Base-by-base conservation (phyloP, 805 yeast species). In the Zygotorulaspora florentina region DNA sequence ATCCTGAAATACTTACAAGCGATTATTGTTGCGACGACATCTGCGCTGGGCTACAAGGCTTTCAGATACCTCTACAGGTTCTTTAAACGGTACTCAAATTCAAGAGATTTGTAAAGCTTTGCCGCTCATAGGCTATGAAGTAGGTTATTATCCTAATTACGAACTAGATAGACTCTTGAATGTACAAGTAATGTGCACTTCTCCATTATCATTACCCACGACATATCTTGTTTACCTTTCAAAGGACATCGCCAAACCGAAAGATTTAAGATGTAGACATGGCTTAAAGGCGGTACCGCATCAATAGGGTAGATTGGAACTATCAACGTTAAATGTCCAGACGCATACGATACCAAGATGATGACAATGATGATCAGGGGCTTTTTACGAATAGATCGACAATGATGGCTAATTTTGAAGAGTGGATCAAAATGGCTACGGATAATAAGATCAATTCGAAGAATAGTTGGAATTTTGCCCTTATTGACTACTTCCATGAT, bases 401-500 rank as follows among this genome's bases (percentile, higher is more conserved):
- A 1, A 68, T 71, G 69, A 58, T 68, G 65, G 79, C 76, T 12
- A 75, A 81, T 56, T 85, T 84, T 55, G 91, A 86, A 54, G 77
- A 77, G 62, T 86, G 95, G 93, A 82, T 86, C 70, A 80, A 81
- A 50, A 75, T 86, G 73, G 90, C 88, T 18, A 83, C 88, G 1
- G 89, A 83, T 55, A 87, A 86, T 54, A 88, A 86, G 62, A 87
- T 89, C 68, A 90, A 85, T 49, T 76, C 88, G 0, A 73, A 83
- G 30, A 90, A 90, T 63, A 81, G 93, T 58, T 90, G 96, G 96
- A 84, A 85, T 56, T 81, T 88, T 60, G 96, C 90, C 0, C 73
- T 90, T 57, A 90, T 90, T 58, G 97, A 90, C 64, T 90, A 89
- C 65, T 90, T 90, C 61, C 85, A 89, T 58, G 96, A 87, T 58